Conservation (phyloP, 345 rosid genomes). For the thale cress (Arabidopsis thaliana) region TAIR10.1 NC_003076.8:26924501-26925000, state of each 20-base stretch:
- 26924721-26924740: constrained; percentile 42
- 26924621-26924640: constrained; percentile 30
- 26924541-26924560: neutral
- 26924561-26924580: neutral
- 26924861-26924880: neutral
- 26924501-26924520: neutral
- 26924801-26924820: constrained; percentile 5
- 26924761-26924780: neutral
- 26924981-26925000: neutral
- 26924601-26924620: constrained; percentile 28
- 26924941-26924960: constrained; percentile 4
- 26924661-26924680: constrained; percentile 32
- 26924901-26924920: neutral
- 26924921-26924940: neutral
- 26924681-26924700: constrained; percentile 40
- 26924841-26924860: neutral
- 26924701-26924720: constrained; percentile 16
- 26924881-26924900: neutral
- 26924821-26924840: neutral
- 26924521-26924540: neutral
- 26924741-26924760: constrained; percentile 22
- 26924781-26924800: constrained; percentile 39
- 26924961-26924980: neutral
- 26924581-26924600: neutral
- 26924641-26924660: neutral